These are phyloP conservation scores for Talaromyces sp. DNA, from an alignment of 2,329 filamentous ascomycete species.

Conservation along the genomic window DNA sequence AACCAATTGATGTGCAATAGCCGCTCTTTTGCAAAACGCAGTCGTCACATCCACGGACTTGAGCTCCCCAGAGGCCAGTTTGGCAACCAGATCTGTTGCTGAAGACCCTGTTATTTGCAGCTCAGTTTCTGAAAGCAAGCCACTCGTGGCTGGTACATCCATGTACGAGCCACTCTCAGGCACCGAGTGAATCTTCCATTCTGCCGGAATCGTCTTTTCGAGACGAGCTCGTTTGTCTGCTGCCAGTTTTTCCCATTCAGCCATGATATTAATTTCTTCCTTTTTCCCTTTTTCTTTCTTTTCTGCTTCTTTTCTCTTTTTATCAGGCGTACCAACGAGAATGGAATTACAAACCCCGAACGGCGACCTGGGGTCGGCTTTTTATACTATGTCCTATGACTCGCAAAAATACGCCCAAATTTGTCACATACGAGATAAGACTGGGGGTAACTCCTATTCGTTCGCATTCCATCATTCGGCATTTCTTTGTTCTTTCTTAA, in stretches of 20 bases:
- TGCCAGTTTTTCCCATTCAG: constrained; percentile 16
- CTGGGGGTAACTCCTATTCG: neutral
- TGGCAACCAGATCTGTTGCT: constrained; percentile 15
- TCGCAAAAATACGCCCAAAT: no score
- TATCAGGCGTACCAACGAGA: neutral
- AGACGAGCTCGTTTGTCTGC: constrained; percentile 17
- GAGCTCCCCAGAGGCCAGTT: constrained; percentile 15
- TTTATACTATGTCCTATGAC: neutral
- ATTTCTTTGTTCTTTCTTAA: neutral
- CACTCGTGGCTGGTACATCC: constrained; percentile 13
- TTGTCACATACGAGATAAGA: neutral
- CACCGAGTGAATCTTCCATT: constrained; percentile 15
- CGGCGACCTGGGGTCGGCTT: neutral
- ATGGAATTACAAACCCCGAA: neutral
- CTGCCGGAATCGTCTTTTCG: constrained; percentile 16
- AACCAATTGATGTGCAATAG: constrained; percentile 23
- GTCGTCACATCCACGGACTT: constrained; percentile 18
- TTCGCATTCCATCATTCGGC: neutral
- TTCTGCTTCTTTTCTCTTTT: neutral
- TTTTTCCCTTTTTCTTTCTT: neutral
- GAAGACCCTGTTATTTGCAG: constrained; percentile 16
- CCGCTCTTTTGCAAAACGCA: constrained; percentile 46
- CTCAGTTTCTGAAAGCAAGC: constrained; percentile 15
- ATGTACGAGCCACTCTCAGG: constrained; percentile 12
- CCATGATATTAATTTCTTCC: neutral